Conservation (phyloP, 305 asterid species). For the Rubia tinctorum region DNA sequence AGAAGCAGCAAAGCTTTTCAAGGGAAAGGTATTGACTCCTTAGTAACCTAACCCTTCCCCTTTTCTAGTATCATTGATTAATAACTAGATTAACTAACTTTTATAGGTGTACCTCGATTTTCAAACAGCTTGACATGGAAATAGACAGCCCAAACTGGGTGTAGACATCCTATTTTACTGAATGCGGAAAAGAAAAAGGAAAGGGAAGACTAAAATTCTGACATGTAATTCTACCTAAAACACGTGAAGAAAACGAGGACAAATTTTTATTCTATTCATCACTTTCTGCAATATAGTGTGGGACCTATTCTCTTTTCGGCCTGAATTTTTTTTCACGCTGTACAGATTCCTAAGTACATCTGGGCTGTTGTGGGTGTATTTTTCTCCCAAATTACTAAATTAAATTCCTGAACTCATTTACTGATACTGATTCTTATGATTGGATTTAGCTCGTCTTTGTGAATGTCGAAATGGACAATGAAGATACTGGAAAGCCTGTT, state of each 20-base stretch:
- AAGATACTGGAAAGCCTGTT: conserved; percentile 80
- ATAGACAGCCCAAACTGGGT: not conserved
- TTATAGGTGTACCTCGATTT: not conserved
- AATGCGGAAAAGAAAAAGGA: not conserved
- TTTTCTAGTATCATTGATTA: not conserved
- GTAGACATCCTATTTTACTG: not conserved
- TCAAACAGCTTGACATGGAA: not conserved
- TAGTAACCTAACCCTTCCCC: not conserved
- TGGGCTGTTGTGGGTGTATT: not conserved
- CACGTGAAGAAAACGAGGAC: not conserved
- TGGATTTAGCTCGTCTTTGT: conserved; percentile 77
- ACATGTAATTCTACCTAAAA: not conserved
- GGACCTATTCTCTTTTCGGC: not conserved
- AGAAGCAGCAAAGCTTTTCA: conserved; percentile 85
- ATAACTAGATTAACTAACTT: not conserved
- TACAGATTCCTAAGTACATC: not conserved
- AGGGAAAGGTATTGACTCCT: conserved; percentile 52
- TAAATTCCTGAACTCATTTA: not conserved
- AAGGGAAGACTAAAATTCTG: not conserved
- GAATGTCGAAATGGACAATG: conserved; percentile 67
- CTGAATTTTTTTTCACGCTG: not conserved
- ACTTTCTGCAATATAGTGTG: not conserved
- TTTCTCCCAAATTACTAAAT: not conserved
- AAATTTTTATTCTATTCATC: not conserved
- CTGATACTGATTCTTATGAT: conserved; percentile 14